Conservation (phyloP, 345 rosid genomes). For the Erodium maritimum region DNA sequence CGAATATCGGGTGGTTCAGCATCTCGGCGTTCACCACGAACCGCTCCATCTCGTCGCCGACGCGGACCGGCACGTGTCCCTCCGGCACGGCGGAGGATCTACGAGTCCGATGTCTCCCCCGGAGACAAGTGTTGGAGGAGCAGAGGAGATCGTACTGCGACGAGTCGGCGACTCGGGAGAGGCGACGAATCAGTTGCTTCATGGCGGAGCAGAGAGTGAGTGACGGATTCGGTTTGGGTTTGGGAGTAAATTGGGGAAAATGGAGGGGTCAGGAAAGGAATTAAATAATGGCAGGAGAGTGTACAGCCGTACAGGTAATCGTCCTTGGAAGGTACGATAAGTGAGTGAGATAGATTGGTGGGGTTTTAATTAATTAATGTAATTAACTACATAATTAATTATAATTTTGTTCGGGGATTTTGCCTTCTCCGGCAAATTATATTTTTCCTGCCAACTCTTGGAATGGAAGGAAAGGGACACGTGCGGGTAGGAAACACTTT, state of each 20-base stretch:
- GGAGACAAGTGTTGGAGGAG: slow-evolving; percentile 24
- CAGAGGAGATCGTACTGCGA: slow-evolving; percentile 66
- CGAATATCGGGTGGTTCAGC: slow-evolving; percentile 77
- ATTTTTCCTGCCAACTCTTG: no score
- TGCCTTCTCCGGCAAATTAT: no score
- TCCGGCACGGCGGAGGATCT: slow-evolving; percentile 42
- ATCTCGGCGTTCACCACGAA: slow-evolving; percentile 80
- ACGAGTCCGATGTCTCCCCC: slow-evolving; percentile 9
- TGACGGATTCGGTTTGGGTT: no score
- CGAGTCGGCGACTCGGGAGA: slow-evolving; percentile 80
- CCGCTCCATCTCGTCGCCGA: slow-evolving; percentile 94
- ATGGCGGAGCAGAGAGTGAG: slow-evolving; percentile 25
- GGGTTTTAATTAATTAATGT: no score
- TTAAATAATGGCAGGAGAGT: neutral
- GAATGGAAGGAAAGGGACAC: no score
- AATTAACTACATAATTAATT: no score
- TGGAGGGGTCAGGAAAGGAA: neutral
- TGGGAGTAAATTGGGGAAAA: slow-evolving; percentile 8
- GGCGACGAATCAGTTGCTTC: slow-evolving; percentile 85
- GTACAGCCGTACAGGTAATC: slow-evolving; percentile 25
- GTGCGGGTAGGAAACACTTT: no score
- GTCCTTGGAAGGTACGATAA: slow-evolving; percentile 57
- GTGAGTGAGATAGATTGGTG: no score
- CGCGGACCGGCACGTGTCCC: slow-evolving; percentile 82
- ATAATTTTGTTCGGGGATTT: no score